Conservation (phyloP, 805 yeast species). For the Barnettozyma populi region DNA sequence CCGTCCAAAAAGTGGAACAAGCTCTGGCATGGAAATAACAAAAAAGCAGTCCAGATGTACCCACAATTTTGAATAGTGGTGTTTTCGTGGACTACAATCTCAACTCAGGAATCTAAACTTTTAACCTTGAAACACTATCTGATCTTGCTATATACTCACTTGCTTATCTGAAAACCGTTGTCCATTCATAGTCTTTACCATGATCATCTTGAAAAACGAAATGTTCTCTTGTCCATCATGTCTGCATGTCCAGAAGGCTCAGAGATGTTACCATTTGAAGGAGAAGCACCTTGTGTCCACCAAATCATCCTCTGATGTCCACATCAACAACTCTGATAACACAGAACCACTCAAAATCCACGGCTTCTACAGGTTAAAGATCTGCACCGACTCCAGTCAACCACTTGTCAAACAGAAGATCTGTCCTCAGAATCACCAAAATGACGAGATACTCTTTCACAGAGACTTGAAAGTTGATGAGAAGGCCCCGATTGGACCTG, state of each 20-base stretch:
- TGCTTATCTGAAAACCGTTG: background rate
- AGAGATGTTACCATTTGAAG: slow-evolving; percentile 6
- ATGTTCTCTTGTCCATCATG: slow-evolving; percentile 10
- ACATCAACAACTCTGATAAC: background rate
- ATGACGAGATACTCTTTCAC: slow-evolving; percentile 14
- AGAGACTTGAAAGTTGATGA: slow-evolving; percentile 10
- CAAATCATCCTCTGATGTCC: slow-evolving; percentile 6
- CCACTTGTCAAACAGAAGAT: slow-evolving; percentile 7
- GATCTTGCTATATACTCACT: background rate
- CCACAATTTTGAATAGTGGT: background rate
- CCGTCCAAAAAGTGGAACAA: background rate
- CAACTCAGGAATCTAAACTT: background rate
- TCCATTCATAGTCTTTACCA: background rate
- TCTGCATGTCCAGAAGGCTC: slow-evolving; percentile 1
- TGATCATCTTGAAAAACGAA: slow-evolving; percentile 11
- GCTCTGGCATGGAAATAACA: too few relatives aligned
- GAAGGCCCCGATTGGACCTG: slow-evolving; percentile 5
- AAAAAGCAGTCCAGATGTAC: background rate
- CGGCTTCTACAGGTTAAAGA: slow-evolving; percentile 4
- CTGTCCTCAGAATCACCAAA: slow-evolving; percentile 3
- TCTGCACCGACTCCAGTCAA: background rate
- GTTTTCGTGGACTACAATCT: background rate
- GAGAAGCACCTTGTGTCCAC: background rate
- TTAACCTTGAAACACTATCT: background rate
- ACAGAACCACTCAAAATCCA: background rate